Base-by-base conservation (phyloP, 2,329 filamentous ascomycete species). In the Cladophialophora psammophila region DNA sequence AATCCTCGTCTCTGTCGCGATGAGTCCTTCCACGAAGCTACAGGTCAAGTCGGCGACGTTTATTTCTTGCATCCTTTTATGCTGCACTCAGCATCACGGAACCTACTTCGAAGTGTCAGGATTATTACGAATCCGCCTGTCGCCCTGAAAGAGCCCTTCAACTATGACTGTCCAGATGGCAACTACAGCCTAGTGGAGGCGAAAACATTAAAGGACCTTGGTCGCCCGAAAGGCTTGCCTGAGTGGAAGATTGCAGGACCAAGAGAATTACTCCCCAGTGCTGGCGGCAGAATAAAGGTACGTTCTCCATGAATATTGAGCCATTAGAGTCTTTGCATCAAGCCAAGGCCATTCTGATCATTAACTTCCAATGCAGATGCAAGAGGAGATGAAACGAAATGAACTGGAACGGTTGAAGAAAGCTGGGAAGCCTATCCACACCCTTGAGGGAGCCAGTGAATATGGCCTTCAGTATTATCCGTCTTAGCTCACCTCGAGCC, bases 111-210 rank as follows among this genome's bases (percentile, higher is more conserved):
- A 40, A 77, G 78, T 5, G 77, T 81, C 1, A 75, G 85, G 3
- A 80, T 87, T 32, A 87, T 86, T 70, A 87, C 84, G 3, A 87
- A 87, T 65, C 84, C 84, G 5, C 83, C 83, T 0, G 83, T 86
- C 1, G 78, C 78, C 4, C 73, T 86, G 35, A 85, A 80, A 45
- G 76, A 82, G 68, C 84, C 84, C 0, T 87, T 86, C 74, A 72
- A 78, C 15, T 84, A 85, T 67, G 78, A 84, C 66, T 78, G 84
- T 3, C 79, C 84, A 67, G 78, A 78, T 4, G 73, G 69, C n/a
- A 54, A 80, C 3, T 86, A 84, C 70, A 85, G 82, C 64, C 71
- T 83, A 6, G 83, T 86, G 3, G 85, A 87, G 74, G 74, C 72
- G 68, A 86, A 85, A 75, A 86, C 85, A 0, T 72, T 86, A 69